A percentile compares a stretch with the other conserved stretches of the same genome.
Conservation (phyloP, 495 filamentous ascomycete genomes). For the Wilcoxina mikolae region DNA sequence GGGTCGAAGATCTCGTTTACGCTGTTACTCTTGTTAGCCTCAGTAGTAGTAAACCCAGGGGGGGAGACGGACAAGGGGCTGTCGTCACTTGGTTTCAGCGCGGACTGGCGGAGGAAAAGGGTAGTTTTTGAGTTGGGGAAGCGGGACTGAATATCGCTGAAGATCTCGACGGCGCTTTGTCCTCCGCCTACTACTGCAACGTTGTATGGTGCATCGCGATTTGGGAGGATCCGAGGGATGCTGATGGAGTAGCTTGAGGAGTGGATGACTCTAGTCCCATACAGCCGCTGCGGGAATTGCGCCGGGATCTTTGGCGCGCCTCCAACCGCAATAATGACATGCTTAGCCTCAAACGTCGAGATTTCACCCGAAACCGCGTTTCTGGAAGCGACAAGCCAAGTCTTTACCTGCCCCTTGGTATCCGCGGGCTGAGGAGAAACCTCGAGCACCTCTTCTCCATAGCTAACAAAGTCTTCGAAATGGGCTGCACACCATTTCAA, state of each 20-base stretch:
- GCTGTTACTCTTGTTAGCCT: conserved; percentile 36
- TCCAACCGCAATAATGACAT: conserved; percentile 76
- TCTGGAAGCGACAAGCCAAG: conserved; percentile 43
- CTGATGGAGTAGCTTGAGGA: conserved; percentile 66
- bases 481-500: conserved; percentile 76
- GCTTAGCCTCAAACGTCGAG: conserved; percentile 44
- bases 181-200: conserved; percentile 77
- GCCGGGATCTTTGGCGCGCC: conserved; percentile 65
- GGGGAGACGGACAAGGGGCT: conserved; percentile 67
- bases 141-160: conserved; percentile 66
- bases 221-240: conserved; percentile 44
- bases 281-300: conserved; percentile 45
- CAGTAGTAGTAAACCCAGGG: background rate
- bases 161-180: conserved; percentile 90
- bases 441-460: conserved; percentile 59
- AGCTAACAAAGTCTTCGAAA: conserved; percentile 67
- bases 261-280: conserved; percentile 50
- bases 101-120: conserved; percentile 61
- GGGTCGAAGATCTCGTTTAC: conserved; percentile 96
- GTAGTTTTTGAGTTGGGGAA: conserved; percentile 65
- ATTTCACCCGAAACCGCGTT: conserved; percentile 40
- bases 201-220: conserved; percentile 44
- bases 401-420: conserved; percentile 34
- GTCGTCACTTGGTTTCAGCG: conserved; percentile 79
- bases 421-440: conserved; percentile 36